Base-by-base conservation (phyloP, 148 eudicot genomes). In the Cornus suecica region DNA sequence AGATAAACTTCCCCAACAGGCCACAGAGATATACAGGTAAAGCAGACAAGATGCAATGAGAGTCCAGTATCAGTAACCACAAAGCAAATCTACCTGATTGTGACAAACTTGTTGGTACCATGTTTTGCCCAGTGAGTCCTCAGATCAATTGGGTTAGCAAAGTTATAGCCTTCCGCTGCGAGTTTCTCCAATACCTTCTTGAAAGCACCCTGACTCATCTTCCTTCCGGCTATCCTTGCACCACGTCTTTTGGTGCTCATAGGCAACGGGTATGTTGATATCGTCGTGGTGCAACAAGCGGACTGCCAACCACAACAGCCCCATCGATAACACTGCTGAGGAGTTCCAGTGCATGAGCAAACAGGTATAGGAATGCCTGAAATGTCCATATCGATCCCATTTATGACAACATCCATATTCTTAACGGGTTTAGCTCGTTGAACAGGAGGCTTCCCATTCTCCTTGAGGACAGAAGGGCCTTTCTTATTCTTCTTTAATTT, bases 271-370 rank as follows among this genome's bases (percentile, higher is more conserved):
- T 87, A 87, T 48, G 77, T 79, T 1, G 90, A 87, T 76, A 87
- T 78, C n/a, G 88, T 85, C n/a, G 90, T 87, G 63, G 90, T 87
- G 74, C 90, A 87, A 67, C 90, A 87, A 70, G 90, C 90, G 0
- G 88, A 84, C 68, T 87, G 90, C 90, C 90, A 87, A 34, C 90
- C 90, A 56, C 90, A 88, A 69, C 83, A 80, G 1, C 90, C 90
- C 90, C 90, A 87, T 48, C 86, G 84, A 63, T 87, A 87, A 69
- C 90, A 87, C 71, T 87, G 90, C 74, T 85, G 90, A 28, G 84
- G 82, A 8, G 66, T 30, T 52, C 90, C 90, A 24, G 90, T 87
- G 54, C 90, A 87, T 1, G 90, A 82, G 76, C 90, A 87, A 74
- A 87, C 85, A 1, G 90, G 90, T 25, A 87, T 81, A 0, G 90